phyloP scores from a whole-genome alignment of 140 eudicot species.

The Cichorium intybus region DNA sequence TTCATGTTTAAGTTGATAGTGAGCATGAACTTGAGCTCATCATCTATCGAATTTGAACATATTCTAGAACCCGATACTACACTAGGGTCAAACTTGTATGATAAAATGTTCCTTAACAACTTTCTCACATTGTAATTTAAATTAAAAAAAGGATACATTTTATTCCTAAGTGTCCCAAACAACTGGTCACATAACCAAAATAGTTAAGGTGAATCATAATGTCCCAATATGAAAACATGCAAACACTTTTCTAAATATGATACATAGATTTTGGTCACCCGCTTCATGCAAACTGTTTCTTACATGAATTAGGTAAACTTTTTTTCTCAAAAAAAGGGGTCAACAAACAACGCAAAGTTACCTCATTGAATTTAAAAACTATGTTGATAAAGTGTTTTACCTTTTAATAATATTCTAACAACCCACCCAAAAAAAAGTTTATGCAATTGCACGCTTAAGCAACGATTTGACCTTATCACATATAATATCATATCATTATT shows the following conservation, averaged over 20 bases:
- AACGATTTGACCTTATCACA: conserved; percentile 31
- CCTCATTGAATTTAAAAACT: neutral
- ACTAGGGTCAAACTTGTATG: neutral
- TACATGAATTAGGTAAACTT: neutral
- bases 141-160: no score
- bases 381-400: conserved; percentile 15
- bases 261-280: neutral
- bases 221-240: no score
- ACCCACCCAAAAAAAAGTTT: conserved; percentile 21
- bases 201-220: neutral
- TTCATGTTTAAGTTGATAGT: neutral
- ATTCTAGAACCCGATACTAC: conserved; percentile 8
- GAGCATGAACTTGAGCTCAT: neutral
- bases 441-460: conserved; percentile 36
- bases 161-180: neutral
- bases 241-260: no score
- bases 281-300: neutral
- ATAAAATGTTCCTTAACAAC: conserved; percentile 5
- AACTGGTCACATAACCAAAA: no score
- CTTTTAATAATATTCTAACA: conserved; percentile 8
- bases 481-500: conserved; percentile 24
- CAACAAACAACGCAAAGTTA: neutral
- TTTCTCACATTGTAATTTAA: neutral
- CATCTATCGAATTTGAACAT: neutral
- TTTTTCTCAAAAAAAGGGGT: neutral